Base-by-base conservation (phyloP, 2,329 filamentous ascomycete species). In the Xylariaceae sp. region DNA sequence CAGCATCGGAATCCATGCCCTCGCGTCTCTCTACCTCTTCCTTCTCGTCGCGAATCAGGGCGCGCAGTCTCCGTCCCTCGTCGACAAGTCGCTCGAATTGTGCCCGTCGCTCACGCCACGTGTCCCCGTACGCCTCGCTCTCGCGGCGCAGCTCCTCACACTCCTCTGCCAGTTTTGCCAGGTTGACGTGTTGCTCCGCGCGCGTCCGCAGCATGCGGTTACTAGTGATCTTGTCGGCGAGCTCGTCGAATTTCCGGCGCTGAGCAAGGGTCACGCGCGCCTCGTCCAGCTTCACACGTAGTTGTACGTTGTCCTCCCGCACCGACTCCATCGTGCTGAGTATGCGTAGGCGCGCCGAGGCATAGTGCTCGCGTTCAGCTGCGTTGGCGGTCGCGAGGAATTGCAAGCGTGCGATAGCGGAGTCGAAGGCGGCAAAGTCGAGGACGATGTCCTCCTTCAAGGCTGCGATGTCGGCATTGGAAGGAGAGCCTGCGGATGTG, bases 31-130 rank as follows among this genome's bases (percentile, higher is more conserved):
- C 91, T 0, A 94, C 89, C 72, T 96, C 91, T 69, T 96, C 92
- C 73, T 96, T 95, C 76, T 96, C 92, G 66, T 96, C 92, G 56
- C 91, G 85, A 66, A 97, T 96, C 69, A 95, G 79, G 46, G 89
- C 80, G 54, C 92, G 78, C 69, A 97, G 79, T 59, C 89, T 80
- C 81, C 88, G 88, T n/a, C 90, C 90, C 74, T 96, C 92, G 55
- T 92, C 88, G 68, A 96, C 88, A 65, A 97, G 92, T 52, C 84
- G 81, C 54, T 86, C 88, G 70, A 96, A 96, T 71, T 96, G 90
- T 63, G 90, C 88, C 58, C 87, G 78, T 37, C 92, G 80, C 71
- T 95, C 91, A 40, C 81, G 77, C 92, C 92, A 96, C 0, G 89
- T 94, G 60, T 79, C 81, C 46, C 84, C 87, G 68, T 95, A 95